Base-by-base conservation (phyloP, 495 filamentous ascomycete species). In the Talaromyces proteolyticus region DNA sequence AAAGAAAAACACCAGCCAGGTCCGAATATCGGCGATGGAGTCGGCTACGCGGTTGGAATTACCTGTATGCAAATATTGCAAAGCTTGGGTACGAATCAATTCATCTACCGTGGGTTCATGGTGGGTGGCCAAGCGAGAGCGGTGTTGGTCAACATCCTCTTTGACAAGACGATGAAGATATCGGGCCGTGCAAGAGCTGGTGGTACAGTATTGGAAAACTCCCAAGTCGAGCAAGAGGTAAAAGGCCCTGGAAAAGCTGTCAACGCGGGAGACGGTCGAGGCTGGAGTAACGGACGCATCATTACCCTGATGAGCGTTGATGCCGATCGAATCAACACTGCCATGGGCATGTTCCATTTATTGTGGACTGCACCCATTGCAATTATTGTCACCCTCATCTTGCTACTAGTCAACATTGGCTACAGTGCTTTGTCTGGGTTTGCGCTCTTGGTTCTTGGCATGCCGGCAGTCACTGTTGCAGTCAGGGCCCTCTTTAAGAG, bases 281-380 rank as follows among this genome's bases (percentile, higher is more conserved):
- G 90, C 17, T 97, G 92, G 92, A 81, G 81, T 40, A 97, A 96
- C 59, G 92, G 92, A 17, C 79, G 87, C 49, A 86, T 97, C 23
- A 79, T 91, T 53, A 94, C 91, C 48, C 61, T 97, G 57, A 96
- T 97, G 92, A 87, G 86, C 49, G 88, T 90, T 36, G 92, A 97
- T 57, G 90, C 91, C 14, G 91, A 91, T 66, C 87, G 91, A 45
- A 75, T 97, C 52, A 90, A 96, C 58, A 81, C 87, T 58, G 89
- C 89, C 3, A 86, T 74, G 12, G 88, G 87, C 44, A 79, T 95
- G 70, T 91, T 96, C 66, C 92, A 97, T 57, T 77, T 97, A 62
- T 69, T 87, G 6, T 96, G 92, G 91, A 89, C 87, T 4, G 79
- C 88, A 0, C 91, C 92, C 0, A 67, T 96, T 29, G 73, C 82